phyloP scores from a whole-genome alignment of 2,329 filamentous ascomycete species.

The Colletotrichum scovillei region DNA sequence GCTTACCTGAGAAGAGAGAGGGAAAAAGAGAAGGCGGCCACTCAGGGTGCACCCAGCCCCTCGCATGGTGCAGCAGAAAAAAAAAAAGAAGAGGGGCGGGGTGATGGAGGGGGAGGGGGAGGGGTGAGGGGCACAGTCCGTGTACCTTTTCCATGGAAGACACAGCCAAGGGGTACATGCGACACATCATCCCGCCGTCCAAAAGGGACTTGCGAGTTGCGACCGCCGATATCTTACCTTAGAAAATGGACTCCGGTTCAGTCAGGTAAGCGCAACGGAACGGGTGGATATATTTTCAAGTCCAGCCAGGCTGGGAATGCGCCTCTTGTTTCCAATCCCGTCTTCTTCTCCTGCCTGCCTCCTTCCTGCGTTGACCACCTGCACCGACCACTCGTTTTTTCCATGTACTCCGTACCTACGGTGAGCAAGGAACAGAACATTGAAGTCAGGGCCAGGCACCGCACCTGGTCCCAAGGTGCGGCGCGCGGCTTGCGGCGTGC shows the following conservation, averaged over 20 bases:
- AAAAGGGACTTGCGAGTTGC: not conserved
- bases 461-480: not conserved
- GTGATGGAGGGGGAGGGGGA: slow-evolving; percentile 15
- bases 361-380: not conserved
- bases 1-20: not conserved
- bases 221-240: no score
- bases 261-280: not conserved
- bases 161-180: not conserved
- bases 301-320: not conserved
- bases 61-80: slow-evolving; percentile 24
- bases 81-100: slow-evolving; percentile 26
- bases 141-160: not conserved
- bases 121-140: slow-evolving; percentile 18
- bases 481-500: not conserved
- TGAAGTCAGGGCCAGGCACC: not conserved
- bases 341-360: not conserved
- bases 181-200: not conserved
- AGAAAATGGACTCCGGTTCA: not conserved
- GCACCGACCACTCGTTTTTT: slow-evolving; percentile 1
- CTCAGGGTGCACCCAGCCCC: slow-evolving; percentile 28
- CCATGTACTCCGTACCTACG: not conserved
- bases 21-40: not conserved
- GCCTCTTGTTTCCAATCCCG: not conserved
- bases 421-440: not conserved
- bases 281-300: not conserved